A percentile compares a stretch with the other conserved stretches of the same genome.
Conservation (phyloP, 2,329 filamentous ascomycete genomes). For the Fusarium kyushuense region DNA sequence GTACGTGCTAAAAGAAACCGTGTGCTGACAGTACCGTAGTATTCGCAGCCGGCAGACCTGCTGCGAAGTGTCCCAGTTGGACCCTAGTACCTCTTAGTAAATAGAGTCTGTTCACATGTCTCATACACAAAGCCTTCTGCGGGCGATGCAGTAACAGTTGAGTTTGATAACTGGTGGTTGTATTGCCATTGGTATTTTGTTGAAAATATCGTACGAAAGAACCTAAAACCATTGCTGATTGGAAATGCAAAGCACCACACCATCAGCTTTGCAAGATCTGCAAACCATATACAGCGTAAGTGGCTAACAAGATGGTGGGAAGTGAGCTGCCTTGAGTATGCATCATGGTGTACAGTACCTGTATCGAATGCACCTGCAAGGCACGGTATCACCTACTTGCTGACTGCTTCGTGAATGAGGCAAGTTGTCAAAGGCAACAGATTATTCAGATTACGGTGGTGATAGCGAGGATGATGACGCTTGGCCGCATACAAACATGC, state of each 20-base stretch:
- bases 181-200: conserved; percentile 10
- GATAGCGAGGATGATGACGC: conserved; percentile 1
- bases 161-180: background rate
- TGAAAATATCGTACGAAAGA: conserved; percentile 16
- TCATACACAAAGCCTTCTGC: background rate
- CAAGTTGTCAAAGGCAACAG: background rate
- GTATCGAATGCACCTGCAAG: conserved; percentile 13
- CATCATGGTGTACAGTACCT: conserved; percentile 19
- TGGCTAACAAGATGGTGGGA: conserved; percentile 20
- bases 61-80: background rate
- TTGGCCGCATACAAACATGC: conserved; percentile 8
- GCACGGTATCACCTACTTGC: conserved; percentile 16
- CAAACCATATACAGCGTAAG: conserved; percentile 21
- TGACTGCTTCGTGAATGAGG: conserved; percentile 2
- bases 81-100: background rate
- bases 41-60: conserved; percentile 7
- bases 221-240: conserved; percentile 18
- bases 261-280: conserved; percentile 21
- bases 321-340: conserved; percentile 7
- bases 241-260: conserved; percentile 26
- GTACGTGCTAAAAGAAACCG: background rate
- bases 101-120: background rate
- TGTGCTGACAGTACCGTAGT: background rate
- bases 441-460: background rate
- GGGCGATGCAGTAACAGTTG: conserved; percentile 9